Base-by-base conservation (phyloP, 2,329 filamentous ascomycete species). In the Xylaria digitata region DNA sequence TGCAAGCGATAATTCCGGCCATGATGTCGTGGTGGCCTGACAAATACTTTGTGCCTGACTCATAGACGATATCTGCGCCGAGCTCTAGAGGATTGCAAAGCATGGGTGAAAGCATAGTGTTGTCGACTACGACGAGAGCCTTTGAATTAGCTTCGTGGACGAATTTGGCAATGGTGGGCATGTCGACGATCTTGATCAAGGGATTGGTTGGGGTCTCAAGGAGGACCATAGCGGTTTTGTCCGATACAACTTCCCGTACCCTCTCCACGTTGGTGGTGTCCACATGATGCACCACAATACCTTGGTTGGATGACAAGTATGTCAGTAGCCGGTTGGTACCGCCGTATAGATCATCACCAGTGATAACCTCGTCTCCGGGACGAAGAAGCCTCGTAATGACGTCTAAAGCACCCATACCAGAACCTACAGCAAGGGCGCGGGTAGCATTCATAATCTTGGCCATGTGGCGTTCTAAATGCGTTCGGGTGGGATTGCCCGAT, bases 1-100 rank as follows among this genome's bases (percentile, higher is more conserved):
- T 98, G 79, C 94, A 89, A 23, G 94, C 96, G 71, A 99, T 92
- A 34, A 99, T 94, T 70, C 96, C 96, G 9, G 96, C 96, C 96
- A 99, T 99, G 77, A 99, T 91, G 78, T 99, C 96, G 84, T 99
- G 96, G 79, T 99, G 96, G 37, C 96, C 96, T 1, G 94, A 98
- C 6, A 99, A 86, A 76, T 99, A 99, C 80, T 99, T 99, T 26
- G 96, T 99, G 63, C 96, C 96, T 30, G 92, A 97, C 82, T 99
- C 96, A 81, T 99, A 99, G 63, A 97, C 93, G 72, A 99, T 92
- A 75, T 99, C 96, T 17, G 95, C 94, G 64, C 96, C 96, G 32
- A 98, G 86, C 68, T 98, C 95, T 19, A 99, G 88, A 6, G 96
- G 96, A 81, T 97, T 98, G 76, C 90, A 90, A 7, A 99, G 89